phyloP scores from a whole-genome alignment of 2,329 filamentous ascomycete species.

The Chaetoscypha palmicola region DNA sequence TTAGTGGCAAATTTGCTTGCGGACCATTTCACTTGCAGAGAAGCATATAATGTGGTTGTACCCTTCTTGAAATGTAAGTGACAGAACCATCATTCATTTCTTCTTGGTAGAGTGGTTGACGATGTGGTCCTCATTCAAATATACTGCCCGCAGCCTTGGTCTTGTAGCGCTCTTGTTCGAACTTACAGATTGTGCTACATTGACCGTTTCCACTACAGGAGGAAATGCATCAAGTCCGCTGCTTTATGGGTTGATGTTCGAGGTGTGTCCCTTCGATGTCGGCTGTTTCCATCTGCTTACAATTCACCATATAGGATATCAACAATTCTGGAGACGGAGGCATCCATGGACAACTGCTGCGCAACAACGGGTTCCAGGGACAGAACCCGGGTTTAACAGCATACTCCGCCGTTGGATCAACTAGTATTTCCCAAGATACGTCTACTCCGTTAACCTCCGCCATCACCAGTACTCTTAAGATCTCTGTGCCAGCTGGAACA shows the following conservation, averaged over 20 bases:
- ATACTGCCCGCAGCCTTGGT: no score
- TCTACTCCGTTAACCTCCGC: neutral
- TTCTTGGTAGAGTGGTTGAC: no score
- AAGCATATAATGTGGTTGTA: no score
- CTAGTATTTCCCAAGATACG: neutral
- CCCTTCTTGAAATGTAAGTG: no score
- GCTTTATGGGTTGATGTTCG: constrained; percentile 1
- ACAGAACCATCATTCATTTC: no score
- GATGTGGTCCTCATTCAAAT: no score
- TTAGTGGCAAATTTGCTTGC: no score
- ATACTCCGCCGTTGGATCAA: neutral
- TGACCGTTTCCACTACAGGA: neutral
- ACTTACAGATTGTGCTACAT: no score
- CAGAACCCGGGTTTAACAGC: no score
- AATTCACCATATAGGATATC: neutral
- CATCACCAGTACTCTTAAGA: neutral
- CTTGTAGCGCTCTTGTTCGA: no score
- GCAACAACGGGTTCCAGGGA: neutral
- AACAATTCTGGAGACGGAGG: neutral
- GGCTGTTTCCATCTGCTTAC: neutral
- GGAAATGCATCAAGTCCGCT: neutral
- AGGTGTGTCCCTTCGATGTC: neutral
- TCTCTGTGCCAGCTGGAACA: neutral
- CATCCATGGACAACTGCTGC: neutral
- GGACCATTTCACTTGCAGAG: no score